These are phyloP conservation scores for Xerocomus potaroensis DNA, from an alignment of 768 basidiomycete genomes.

Conservation along the genomic window DNA sequence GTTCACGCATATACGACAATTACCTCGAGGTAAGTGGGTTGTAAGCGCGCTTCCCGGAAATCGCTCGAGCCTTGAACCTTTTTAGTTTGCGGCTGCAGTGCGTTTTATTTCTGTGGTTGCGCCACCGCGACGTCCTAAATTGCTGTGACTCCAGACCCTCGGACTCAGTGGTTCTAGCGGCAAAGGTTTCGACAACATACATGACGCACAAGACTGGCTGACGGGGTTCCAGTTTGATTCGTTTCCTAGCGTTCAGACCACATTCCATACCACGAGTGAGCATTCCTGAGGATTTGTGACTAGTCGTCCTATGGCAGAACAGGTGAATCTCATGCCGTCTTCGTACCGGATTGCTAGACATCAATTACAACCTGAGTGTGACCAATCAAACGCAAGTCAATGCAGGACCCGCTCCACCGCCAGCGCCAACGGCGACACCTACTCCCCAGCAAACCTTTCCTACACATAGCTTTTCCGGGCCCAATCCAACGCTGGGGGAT, in stretches of 20 bases:
- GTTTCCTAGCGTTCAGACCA: constrained; percentile 1
- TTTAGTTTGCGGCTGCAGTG: constrained; percentile 25
- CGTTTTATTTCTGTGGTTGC: background rate
- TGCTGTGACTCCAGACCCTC: constrained; percentile 17
- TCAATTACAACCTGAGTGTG: constrained; percentile 20
- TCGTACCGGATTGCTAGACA: constrained; percentile 3
- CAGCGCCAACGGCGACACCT: constrained; percentile 6
- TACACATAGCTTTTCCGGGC: no score
- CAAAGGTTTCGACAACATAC: constrained; percentile 29
- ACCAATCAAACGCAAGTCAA: constrained; percentile 1
- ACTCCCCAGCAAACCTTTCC: background rate
- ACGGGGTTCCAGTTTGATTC: constrained; percentile 10
- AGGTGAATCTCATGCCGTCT: background rate
- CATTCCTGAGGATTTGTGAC: background rate
- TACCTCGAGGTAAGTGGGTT: constrained; percentile 24
- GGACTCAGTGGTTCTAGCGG: constrained; percentile 31
- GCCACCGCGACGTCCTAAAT: background rate
- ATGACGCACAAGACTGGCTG: constrained; percentile 27
- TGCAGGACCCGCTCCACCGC: background rate
- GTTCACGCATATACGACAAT: constrained; percentile 30
- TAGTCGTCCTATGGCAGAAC: background rate
- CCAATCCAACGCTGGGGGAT: no score
- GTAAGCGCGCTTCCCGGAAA: background rate
- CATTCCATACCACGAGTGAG: constrained; percentile 20
- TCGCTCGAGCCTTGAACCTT: background rate